phyloP scores from a whole-genome alignment of 768 basidiomycete species.

The Calocera cornea region DNA sequence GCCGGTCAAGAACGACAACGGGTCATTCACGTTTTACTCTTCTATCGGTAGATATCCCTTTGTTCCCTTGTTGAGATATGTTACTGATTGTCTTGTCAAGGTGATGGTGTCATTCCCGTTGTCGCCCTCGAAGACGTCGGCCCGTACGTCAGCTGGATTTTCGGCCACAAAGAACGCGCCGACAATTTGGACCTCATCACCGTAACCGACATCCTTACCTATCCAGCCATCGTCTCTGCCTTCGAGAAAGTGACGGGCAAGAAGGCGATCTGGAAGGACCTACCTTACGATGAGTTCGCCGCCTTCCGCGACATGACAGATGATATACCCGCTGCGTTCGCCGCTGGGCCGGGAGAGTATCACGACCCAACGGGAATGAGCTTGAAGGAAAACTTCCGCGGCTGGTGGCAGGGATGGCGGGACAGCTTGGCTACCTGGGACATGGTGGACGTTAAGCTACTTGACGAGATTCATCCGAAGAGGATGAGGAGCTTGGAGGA shows the following conservation, averaged over 20 bases:
- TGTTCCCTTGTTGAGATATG: not conserved
- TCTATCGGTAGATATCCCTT: slow-evolving; percentile 21
- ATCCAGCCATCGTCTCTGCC: slow-evolving; percentile 27
- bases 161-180: slow-evolving; percentile 15
- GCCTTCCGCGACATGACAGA: slow-evolving; percentile 17
- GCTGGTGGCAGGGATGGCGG: slow-evolving; percentile 33
- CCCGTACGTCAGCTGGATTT: not conserved
- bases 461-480: slow-evolving; percentile 25
- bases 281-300: slow-evolving; percentile 27
- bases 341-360: slow-evolving; percentile 24
- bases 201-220: slow-evolving; percentile 28
- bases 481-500: slow-evolving; percentile 25
- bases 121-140: slow-evolving; percentile 2
- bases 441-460: slow-evolving; percentile 30
- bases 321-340: not conserved
- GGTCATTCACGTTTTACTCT: slow-evolving; percentile 30
- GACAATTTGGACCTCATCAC: slow-evolving; percentile 28
- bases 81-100: not conserved
- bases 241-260: slow-evolving; percentile 30
- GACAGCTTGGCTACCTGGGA: slow-evolving; percentile 34
- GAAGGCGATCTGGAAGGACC: slow-evolving; percentile 25
- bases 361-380: slow-evolving; percentile 25
- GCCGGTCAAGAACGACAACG: slow-evolving; percentile 28
- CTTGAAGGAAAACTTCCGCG: slow-evolving; percentile 30
- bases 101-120: not conserved